Evolutionary conservation across 495 filamentous ascomycete genomes (phyloP).

Genomic region (Echria macrotheca): DNA sequence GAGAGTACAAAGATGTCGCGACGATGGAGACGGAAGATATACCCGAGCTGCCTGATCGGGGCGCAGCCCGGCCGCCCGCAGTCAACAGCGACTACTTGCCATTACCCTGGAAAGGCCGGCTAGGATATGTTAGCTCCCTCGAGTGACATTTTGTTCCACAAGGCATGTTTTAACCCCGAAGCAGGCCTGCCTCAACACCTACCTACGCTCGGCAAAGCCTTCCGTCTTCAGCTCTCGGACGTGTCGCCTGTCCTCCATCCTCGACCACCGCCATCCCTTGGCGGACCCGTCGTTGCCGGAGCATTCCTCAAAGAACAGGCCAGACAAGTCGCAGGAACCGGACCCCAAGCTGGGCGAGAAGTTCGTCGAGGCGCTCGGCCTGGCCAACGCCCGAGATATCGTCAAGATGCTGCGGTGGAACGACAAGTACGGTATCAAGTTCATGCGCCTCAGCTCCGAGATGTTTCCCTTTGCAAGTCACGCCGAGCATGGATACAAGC

Average conservation of each 20-base stretch:
- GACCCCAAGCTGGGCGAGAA: slow-evolving; percentile 54
- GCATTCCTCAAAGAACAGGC: slow-evolving; percentile 76
- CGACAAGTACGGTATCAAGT: slow-evolving; percentile 85
- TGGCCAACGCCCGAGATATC: slow-evolving; percentile 80
- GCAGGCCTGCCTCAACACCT: slow-evolving; percentile 87
- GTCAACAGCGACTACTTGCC: slow-evolving; percentile 85
- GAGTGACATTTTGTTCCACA: too few species aligned
- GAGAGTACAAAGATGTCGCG: neutral
- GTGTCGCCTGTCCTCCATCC: slow-evolving; percentile 83
- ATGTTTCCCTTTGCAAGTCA: slow-evolving; percentile 98
- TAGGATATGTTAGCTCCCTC: slow-evolving; percentile 70
- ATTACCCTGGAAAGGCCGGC: slow-evolving; percentile 84
- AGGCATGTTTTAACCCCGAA: slow-evolving; percentile 17
- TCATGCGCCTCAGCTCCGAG: slow-evolving; percentile 86
- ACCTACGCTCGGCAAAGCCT: slow-evolving; percentile 78
- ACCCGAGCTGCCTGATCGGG: slow-evolving; percentile 34
- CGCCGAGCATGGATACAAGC: slow-evolving; percentile 76
- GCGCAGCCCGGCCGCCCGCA: slow-evolving; percentile 57
- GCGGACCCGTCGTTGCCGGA: slow-evolving; percentile 67
- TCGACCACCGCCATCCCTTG: slow-evolving; percentile 82
- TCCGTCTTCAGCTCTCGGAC: slow-evolving; percentile 89
- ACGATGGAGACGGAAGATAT: slow-evolving; percentile 5
- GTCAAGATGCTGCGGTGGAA: slow-evolving; percentile 89
- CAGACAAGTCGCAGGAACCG: slow-evolving; percentile 63
- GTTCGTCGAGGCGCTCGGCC: slow-evolving; percentile 71